Conservation (phyloP, 805 yeast genomes). For the Wickerhamomyces chambardii region DNA sequence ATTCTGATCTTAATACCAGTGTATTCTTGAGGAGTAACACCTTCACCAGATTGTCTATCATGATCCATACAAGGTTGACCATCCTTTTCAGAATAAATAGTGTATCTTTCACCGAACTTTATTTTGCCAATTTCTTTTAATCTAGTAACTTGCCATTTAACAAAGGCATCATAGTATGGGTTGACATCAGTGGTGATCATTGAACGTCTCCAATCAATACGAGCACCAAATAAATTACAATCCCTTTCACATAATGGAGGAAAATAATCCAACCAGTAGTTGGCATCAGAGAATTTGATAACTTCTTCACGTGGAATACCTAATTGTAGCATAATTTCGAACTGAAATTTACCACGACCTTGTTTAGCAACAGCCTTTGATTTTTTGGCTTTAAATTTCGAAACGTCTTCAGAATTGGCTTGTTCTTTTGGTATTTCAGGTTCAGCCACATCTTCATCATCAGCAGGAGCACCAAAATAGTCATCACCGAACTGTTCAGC, state of each 20-base stretch:
- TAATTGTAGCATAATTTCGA: slow-evolving; percentile 90
- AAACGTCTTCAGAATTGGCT: slow-evolving; percentile 59
- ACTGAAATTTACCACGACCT: slow-evolving; percentile 92
- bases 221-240: slow-evolving; percentile 76
- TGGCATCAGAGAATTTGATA: slow-evolving; percentile 83
- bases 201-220: slow-evolving; percentile 98
- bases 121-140: slow-evolving; percentile 82
- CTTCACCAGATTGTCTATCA: slow-evolving; percentile 96
- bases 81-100: slow-evolving; percentile 94
- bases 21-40: slow-evolving; percentile 94
- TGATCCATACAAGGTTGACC: slow-evolving; percentile 99
- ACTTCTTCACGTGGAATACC: slow-evolving; percentile 85
- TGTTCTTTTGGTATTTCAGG: slow-evolving; percentile 21
- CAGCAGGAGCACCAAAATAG: slow-evolving; percentile 59
- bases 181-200: slow-evolving; percentile 92
- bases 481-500: slow-evolving; percentile 83
- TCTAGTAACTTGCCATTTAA: slow-evolving; percentile 93
- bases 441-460: slow-evolving; percentile 43
- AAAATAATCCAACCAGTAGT: slow-evolving; percentile 84
- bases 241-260: slow-evolving; percentile 83
- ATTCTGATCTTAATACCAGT: slow-evolving; percentile 85
- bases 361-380: slow-evolving; percentile 91
- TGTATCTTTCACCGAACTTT: slow-evolving; percentile 96
- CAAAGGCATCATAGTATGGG: slow-evolving; percentile 90
- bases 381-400: slow-evolving; percentile 89